Base-by-base conservation (phyloP, 2,329 filamentous ascomycete species). In the Hymenoscyphus albidus region DNA sequence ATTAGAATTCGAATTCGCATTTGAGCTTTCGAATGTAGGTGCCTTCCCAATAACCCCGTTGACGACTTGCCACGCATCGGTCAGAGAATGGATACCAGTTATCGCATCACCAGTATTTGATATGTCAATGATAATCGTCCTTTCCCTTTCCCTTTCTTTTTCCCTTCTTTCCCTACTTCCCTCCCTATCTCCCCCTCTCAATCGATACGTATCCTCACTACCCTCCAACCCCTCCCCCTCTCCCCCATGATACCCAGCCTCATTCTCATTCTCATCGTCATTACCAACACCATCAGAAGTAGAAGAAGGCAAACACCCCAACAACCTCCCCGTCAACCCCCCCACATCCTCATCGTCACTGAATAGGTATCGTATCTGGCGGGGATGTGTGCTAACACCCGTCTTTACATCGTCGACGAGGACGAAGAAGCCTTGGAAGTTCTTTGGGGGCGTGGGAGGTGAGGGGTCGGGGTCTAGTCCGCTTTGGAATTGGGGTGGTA, bases 311-410 rank as follows among this genome's bases (percentile, higher is more conserved):
- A 22, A 22, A 22, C 22, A 22, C 22, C 22, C 22, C 22, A 22
- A 22, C 22, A 22, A 22, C 22, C 22, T 22, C 22, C 22, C 22
- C 22, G 22, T 22, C 22, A 22, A 22, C 22, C 22, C 22, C 22
- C 93, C 90, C 1, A 88, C 85, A n/a, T 61, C 65, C 74, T 97
- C 93, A 77, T 98, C 95, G 77, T 98, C 93, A 71, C 86, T 86
- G 80, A 99, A 98, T 73, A 98, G 85, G 79, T 98, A 98, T 79
- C 94, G 92, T 1, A 97, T 87, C 62, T 86, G 87, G 1, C 58
- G 40, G 1, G 94, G 95, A 75, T 98, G 93, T 72, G 92, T 83
- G 67, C 92, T 90, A 57, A 91, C 85, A 71, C 86, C 84, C 9
- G 85, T 88, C n/a, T 86, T 84, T 12, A 83, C 79, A 76, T 97